Conservation (phyloP, 1,284 basidiomycete species). For the Ceratobasidium sp. region DNA sequence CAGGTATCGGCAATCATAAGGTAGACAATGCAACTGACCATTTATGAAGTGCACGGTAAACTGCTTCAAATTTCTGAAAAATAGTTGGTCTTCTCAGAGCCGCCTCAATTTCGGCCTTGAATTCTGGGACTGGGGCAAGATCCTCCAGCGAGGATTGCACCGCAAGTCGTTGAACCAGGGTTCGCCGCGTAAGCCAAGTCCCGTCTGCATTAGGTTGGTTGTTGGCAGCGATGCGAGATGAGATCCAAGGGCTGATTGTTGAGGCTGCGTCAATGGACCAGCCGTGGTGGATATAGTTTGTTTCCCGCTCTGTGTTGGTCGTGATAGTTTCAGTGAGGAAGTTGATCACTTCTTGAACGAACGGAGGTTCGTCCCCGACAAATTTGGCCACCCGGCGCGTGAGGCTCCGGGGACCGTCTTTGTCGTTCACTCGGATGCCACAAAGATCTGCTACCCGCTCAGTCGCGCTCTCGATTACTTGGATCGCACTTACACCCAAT, state of each 20-base stretch:
- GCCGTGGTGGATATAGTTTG: constrained; percentile 15
- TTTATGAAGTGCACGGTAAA: neutral
- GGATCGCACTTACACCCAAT: neutral
- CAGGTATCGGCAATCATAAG: neutral
- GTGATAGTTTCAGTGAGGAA: neutral
- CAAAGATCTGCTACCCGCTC: neutral
- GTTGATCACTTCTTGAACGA: neutral
- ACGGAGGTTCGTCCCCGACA: neutral
- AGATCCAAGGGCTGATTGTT: neutral
- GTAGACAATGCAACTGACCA: neutral
- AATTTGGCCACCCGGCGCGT: neutral
- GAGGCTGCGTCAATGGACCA: constrained; percentile 7
- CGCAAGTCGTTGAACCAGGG: neutral
- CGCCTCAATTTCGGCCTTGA: neutral
- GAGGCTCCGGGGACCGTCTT: neutral
- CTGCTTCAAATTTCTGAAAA: constrained; percentile 10
- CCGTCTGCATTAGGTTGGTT: neutral
- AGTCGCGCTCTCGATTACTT: neutral
- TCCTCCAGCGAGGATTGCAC: neutral
- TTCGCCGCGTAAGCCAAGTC: constrained; percentile 1
- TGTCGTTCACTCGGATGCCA: neutral
- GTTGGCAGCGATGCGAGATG: neutral
- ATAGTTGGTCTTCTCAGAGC: neutral
- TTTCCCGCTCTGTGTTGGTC: neutral
- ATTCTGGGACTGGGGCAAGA: neutral